Evolutionary conservation across 495 filamentous ascomycete species (phyloP).

Genomic region (Pyrenopolyporus hunteri): DNA sequence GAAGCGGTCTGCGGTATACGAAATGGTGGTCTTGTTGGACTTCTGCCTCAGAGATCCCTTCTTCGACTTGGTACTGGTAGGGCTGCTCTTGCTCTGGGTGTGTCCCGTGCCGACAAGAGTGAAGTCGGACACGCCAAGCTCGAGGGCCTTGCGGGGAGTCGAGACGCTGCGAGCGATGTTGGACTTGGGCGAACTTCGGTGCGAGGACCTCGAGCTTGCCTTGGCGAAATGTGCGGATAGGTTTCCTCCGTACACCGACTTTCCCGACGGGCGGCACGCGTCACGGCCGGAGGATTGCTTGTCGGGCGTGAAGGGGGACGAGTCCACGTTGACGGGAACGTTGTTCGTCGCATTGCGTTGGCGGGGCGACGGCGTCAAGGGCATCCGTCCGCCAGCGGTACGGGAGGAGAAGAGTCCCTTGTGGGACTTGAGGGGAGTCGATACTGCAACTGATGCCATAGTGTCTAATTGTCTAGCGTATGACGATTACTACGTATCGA

Average conservation of each 20-base stretch:
- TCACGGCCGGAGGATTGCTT: slow-evolving; percentile 59
- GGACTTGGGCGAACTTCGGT: slow-evolving; percentile 86
- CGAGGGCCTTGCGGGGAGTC: slow-evolving; percentile 78
- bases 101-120: slow-evolving; percentile 80
- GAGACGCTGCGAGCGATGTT: slow-evolving; percentile 78
- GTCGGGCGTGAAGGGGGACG: slow-evolving; percentile 82
- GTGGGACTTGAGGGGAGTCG: slow-evolving; percentile 93
- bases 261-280: slow-evolving; percentile 55
- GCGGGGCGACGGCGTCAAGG: slow-evolving; percentile 89
- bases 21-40: slow-evolving; percentile 78
- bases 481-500: slow-evolving; percentile 45
- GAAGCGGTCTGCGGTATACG: slow-evolving; percentile 90
- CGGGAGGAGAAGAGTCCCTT: slow-evolving; percentile 89
- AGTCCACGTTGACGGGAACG: slow-evolving; percentile 58
- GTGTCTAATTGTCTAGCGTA: slow-evolving; percentile 43
- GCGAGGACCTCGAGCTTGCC: slow-evolving; percentile 62
- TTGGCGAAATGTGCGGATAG: slow-evolving; percentile 76
- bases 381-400: slow-evolving; percentile 92
- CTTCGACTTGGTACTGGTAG: slow-evolving; percentile 69
- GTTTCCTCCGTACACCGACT: slow-evolving; percentile 75
- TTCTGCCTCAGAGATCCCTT: slow-evolving; percentile 68
- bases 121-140: slow-evolving; percentile 92
- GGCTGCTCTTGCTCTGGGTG: slow-evolving; percentile 73
- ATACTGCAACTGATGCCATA: slow-evolving; percentile 89
- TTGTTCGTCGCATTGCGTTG: slow-evolving; percentile 52